Evolutionary conservation across 2,329 filamentous ascomycete genomes (phyloP).

Genomic region (Myriosclerotinia curreyana): DNA sequence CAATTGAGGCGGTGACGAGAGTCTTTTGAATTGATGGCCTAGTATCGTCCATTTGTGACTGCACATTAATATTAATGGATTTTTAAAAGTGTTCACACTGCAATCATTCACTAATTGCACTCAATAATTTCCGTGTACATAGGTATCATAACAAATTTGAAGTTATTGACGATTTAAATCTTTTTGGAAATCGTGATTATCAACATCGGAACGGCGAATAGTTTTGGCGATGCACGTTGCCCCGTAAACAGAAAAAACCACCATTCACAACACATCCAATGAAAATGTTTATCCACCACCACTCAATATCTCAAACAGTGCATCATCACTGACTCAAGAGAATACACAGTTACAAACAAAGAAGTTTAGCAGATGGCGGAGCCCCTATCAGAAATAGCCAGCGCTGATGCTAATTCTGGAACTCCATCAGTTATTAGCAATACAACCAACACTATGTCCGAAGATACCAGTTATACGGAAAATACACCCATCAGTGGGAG

Average conservation of each 20-base stretch:
- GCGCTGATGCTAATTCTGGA: slow-evolving; percentile 22
- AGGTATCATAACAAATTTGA: background rate
- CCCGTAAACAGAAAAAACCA: slow-evolving; percentile 20
- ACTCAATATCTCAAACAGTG: slow-evolving; percentile 16
- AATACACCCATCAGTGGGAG: slow-evolving; percentile 29
- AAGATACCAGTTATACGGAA: slow-evolving; percentile 32
- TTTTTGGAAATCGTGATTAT: slow-evolving; percentile 3
- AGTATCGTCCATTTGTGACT: background rate
- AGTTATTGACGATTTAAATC: background rate
- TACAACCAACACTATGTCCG: slow-evolving; percentile 29
- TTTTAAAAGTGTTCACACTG: background rate
- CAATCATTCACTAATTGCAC: background rate
- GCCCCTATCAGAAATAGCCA: slow-evolving; percentile 20
- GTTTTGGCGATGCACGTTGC: slow-evolving; percentile 19
- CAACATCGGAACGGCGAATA: slow-evolving; percentile 11
- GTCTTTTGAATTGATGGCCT: background rate
- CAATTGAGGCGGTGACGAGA: background rate
- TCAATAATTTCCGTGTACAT: background rate
- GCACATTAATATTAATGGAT: background rate
- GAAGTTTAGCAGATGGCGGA: slow-evolving; percentile 22
- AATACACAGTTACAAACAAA: slow-evolving; percentile 15
- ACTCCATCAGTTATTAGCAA: slow-evolving; percentile 24
- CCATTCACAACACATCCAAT: slow-evolving; percentile 16
- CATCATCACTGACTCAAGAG: slow-evolving; percentile 18
- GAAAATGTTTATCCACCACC: slow-evolving; percentile 20